Evolutionary conservation across 2,329 filamentous ascomycete genomes (phyloP), one percentile per base, ranked within the genome.

Genomic region (Pestalotiopsis sp.): DNA sequence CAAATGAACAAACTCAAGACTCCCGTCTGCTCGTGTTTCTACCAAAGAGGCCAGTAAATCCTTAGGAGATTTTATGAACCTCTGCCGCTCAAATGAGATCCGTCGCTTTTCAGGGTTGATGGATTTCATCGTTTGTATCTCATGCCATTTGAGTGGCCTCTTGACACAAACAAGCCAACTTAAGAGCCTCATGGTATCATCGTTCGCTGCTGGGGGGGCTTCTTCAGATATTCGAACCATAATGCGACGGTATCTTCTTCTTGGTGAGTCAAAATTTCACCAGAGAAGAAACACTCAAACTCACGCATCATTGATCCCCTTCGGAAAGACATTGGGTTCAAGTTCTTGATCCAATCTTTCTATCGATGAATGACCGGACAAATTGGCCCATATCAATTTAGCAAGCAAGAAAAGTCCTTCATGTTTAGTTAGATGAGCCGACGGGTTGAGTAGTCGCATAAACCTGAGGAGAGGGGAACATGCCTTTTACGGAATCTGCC

Each of bases 81-180:
- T 70, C 20, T 71, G 65, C 2, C 72, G 69, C 4, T 79, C 73
- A 59, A 73, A 77, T 12, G 80, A 73, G 2, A 83, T 69, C 1
- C 31, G 66, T 66, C 74, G 67, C 3, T 73, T 57, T 1, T 76
- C 73, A 1, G 77, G 12, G 65, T 81, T 68, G 20, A 82, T 78
- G 1, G 81, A 78, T 25, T 78, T 73, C 38, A 78, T 76, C 6
- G 70, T 76, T 75, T 83, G 82, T n/a, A 83, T 78, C 69, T 83
- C 82, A 60, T 78, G 74, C 80, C 78, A 81, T 65, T 78, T 80
- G 13, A 83, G 71, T 1, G 82, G 75, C 17, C 80, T 71, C 68
- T 78, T 81, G 4, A 79, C 78, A 69, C 78, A 82, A 4, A 78
- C 75, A 11, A 83, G 73, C 81, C 80, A 83, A 1, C 79, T 77